Evolutionary conservation across 345 rosid species (phyloP), one percentile per base, ranked within the genome.

Genomic region (Eucalyptus cloeziana): DNA sequence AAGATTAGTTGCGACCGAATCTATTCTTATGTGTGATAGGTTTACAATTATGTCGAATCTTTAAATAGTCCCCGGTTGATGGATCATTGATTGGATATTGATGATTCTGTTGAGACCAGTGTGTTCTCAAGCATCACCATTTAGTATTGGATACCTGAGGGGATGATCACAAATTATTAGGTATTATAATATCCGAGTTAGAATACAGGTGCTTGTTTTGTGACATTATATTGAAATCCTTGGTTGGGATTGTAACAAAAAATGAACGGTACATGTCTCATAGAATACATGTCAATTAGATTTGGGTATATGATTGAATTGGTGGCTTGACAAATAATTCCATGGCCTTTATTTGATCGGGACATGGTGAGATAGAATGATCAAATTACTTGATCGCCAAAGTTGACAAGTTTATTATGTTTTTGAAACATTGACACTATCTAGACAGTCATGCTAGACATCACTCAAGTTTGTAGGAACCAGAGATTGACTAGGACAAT

Each of bases 21-120:
- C 27, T 56, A 56, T 56, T 56, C 5, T 54, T 54, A 54, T 8
- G 5, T 54, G 27, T 54, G 27, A 22, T 0, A 4, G 1, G 27
- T 54, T 22, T 22, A 56, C 0, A 8, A 0, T 56, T 56, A 56
- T 56, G 0, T 1, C 2, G 5, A 56, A 56, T 56, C 12, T 56
- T 56, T 56, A 56, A 56, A 56, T 0, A 56, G 0, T 22, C 0
- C 12, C 0, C 0, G 0, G 1, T 56, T 0, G 0, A 56, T 56
- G 3, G 27, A 56, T 56, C 27, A 56, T 54, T 56, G 60, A 56
- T 0, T 0, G 1, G 0, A 56, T 56, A 56, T 56, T 22, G 1
- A 22, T 56, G 27, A 56, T 56, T 0, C 0, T 22, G 0, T 56
- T 0, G 0, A 56, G 1, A 56, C 3, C 0, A 1, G 3, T 56